Percentiles rank a stretch among this genome's conserved stretches.
Evolutionary conservation across 805 yeast genomes (phyloP).

Genomic region (Hanseniaspora occidentalis): DNA sequence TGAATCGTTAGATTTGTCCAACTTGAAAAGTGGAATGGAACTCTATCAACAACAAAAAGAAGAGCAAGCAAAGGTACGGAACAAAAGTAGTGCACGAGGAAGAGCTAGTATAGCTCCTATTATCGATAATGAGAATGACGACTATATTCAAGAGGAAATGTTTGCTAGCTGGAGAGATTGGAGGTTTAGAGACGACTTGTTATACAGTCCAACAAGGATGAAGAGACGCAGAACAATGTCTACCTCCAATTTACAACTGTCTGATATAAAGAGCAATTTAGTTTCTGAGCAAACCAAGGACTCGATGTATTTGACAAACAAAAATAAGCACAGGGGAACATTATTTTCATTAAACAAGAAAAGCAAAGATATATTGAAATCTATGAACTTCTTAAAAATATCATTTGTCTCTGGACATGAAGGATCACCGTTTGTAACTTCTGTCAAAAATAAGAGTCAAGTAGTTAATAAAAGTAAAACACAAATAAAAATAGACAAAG

Average conservation of each 20-base stretch:
- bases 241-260: conserved; percentile 1
- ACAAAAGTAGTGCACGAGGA: conserved; percentile 1
- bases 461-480: no score
- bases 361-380: background rate
- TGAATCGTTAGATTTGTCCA: conserved; percentile 45
- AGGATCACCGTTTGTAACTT: no score
- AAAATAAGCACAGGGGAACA: background rate
- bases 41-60: conserved; percentile 1
- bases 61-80: conserved; percentile 5
- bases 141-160: conserved; percentile 9
- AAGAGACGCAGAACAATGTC: conserved; percentile 7
- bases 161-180: conserved; percentile 89
- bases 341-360: no score
- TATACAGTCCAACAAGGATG: conserved; percentile 31
- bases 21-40: conserved; percentile 27
- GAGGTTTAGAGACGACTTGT: conserved; percentile 65
- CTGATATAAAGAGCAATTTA: background rate
- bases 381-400: conserved; percentile 9
- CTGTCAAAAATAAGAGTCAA: no score
- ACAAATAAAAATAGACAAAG: no score
- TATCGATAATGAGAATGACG: conserved; percentile 2
- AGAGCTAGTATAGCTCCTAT: background rate
- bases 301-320: no score
- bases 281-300: no score
- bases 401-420: conserved; percentile 12